Conservation (phyloP, 768 basidiomycete species). For the Pulveroboletus sp. region DNA sequence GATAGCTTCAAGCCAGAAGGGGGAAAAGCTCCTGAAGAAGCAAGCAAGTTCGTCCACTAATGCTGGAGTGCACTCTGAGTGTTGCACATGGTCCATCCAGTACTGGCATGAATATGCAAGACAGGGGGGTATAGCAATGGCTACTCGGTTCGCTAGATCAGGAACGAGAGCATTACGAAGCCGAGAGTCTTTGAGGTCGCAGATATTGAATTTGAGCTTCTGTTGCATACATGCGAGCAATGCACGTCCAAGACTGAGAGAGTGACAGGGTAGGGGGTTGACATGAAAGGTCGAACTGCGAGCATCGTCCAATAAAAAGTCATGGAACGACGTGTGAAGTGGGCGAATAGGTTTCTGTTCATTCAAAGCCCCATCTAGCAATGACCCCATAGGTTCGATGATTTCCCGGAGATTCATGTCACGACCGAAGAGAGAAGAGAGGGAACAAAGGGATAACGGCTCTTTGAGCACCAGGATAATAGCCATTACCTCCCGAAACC, state of each 20-base stretch:
- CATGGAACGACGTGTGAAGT: constrained; percentile 34
- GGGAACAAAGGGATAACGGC: constrained; percentile 14
- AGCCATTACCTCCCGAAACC: constrained; percentile 21
- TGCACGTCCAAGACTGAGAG: constrained; percentile 20
- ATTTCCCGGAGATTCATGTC: constrained; percentile 10
- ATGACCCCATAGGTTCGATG: constrained; percentile 17
- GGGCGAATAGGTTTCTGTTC: constrained; percentile 21
- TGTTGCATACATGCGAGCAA: constrained; percentile 30
- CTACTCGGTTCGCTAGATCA: too few species aligned
- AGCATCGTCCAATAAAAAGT: constrained; percentile 26
- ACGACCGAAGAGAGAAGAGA: constrained; percentile 10
- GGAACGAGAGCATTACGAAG: too few species aligned
- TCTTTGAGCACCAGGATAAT: constrained; percentile 16
- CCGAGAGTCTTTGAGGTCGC: constrained; percentile 19
- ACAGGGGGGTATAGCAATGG: too few species aligned
- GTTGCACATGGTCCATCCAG: too few species aligned
- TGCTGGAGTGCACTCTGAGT: too few species aligned
- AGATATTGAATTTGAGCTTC: constrained; percentile 38
- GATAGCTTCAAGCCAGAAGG: too few species aligned
- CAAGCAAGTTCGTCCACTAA: too few species aligned
- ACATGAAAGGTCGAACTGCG: constrained; percentile 24
- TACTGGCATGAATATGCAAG: too few species aligned
- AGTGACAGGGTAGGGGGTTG: constrained; percentile 9
- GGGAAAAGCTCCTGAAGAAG: too few species aligned
- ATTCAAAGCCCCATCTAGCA: constrained; percentile 18